These are phyloP conservation scores for Stentor roeselii DNA, from an alignment of 73 alveolate genomes.

Conservation along the genomic window DNA sequence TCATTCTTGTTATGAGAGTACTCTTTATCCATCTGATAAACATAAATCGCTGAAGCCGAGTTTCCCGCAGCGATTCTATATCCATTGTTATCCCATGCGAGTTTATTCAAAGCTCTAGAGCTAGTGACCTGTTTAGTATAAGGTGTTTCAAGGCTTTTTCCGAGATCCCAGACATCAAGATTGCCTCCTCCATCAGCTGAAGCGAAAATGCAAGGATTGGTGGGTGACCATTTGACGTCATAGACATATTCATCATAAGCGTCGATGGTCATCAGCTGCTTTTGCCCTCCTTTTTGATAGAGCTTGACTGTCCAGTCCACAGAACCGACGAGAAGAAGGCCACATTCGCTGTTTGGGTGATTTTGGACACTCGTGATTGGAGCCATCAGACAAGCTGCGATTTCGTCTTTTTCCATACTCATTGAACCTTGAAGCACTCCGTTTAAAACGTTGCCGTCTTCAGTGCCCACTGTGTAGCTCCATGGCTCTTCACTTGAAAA, in stretches of 20 bases:
- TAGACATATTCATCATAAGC: slow-evolving; percentile 26
- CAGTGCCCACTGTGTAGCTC: slow-evolving; percentile 2
- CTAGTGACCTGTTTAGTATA: neutral
- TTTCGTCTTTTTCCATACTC: neutral
- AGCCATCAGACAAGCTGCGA: neutral
- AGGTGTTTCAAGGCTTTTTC: slow-evolving; percentile 10
- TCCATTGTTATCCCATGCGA: slow-evolving; percentile 4
- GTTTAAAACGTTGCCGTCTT: neutral
- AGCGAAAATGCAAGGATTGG: slow-evolving; percentile 16
- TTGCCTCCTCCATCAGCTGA: slow-evolving; percentile 20
- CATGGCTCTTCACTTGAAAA: neutral
- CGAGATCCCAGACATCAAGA: slow-evolving; percentile 13
- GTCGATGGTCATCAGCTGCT: neutral
- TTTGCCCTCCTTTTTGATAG: neutral
- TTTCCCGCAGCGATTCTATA: slow-evolving; percentile 7
- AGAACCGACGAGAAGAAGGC: neutral
- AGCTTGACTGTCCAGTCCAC: slow-evolving; percentile 20
- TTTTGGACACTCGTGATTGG: slow-evolving; percentile 22
- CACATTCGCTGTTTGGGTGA: slow-evolving; percentile 16
- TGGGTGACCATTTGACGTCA: slow-evolving; percentile 16
- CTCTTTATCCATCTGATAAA: slow-evolving; percentile 6
- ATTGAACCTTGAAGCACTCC: neutral
- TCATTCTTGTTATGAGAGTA: neutral
- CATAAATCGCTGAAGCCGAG: slow-evolving; percentile 7
- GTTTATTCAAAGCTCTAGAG: neutral